Evolutionary conservation across 2,329 filamentous ascomycete genomes (phyloP).

Genomic region (Xylariales sp.): DNA sequence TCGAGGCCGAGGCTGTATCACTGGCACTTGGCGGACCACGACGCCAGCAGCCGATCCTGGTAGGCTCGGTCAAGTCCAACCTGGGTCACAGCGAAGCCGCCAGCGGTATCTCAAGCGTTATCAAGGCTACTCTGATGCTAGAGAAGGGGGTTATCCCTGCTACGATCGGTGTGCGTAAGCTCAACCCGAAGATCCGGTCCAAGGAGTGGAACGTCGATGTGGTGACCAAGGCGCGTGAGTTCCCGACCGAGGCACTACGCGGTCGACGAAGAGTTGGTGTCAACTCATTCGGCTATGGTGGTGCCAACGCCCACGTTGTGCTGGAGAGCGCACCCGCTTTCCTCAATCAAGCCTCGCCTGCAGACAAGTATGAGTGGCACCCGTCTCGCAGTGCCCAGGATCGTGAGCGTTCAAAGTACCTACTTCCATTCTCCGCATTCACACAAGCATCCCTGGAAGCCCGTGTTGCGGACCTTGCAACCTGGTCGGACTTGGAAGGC

Average conservation of each 20-base stretch:
- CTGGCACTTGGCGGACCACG: conserved; percentile 4
- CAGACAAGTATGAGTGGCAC: conserved; percentile 4
- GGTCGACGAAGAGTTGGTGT: not conserved
- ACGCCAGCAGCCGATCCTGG: not conserved
- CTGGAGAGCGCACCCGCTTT: conserved; percentile 5
- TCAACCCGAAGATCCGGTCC: conserved; percentile 6
- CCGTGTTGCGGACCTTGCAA: conserved; percentile 11
- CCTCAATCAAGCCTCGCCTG: not conserved
- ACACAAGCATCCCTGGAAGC: conserved; percentile 9
- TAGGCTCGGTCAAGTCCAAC: conserved; percentile 9
- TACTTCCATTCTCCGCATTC: conserved; percentile 9
- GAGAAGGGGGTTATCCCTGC: conserved; percentile 12
- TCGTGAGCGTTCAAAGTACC: conserved; percentile 4
- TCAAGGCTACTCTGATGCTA: conserved; percentile 13
- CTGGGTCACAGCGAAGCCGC: conserved; percentile 7
- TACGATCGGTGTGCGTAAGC: not conserved
- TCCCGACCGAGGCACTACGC: not conserved
- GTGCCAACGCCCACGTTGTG: conserved; percentile 11
- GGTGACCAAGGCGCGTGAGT: not conserved
- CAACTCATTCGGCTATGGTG: conserved; percentile 6
- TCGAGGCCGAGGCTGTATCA: conserved; percentile 9
- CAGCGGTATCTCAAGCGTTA: conserved; percentile 13
- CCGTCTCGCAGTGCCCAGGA: too few relatives aligned
- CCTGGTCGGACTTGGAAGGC: conserved; percentile 12
- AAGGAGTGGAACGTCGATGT: conserved; percentile 7